These are phyloP conservation scores for Tothia fuscella DNA, from an alignment of 2,329 filamentous ascomycete species.

Conservation along the genomic window DNA sequence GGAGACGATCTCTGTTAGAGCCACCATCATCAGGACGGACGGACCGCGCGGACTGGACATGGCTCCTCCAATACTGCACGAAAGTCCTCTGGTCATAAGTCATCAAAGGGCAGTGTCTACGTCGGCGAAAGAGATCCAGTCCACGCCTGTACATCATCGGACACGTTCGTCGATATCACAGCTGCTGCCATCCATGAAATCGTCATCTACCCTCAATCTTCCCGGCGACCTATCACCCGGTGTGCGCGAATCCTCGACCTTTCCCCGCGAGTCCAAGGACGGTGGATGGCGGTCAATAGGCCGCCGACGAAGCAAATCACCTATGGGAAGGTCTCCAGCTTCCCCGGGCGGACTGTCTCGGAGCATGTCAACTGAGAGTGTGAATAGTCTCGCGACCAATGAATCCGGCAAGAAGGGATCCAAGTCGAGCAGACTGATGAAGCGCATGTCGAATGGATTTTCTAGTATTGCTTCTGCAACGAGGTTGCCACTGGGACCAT, in stretches of 20 bases:
- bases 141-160: not conserved
- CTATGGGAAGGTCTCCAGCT: too few relatives aligned
- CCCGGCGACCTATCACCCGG: too few relatives aligned
- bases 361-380: slow-evolving; percentile 4
- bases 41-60: not conserved
- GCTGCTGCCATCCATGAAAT: too few relatives aligned
- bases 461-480: slow-evolving; percentile 25
- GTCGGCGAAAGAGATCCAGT: not conserved
- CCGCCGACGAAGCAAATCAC: too few relatives aligned
- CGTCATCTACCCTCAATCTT: too few relatives aligned
- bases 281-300: too few relatives aligned
- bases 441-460: slow-evolving; percentile 51
- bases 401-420: slow-evolving; percentile 43
- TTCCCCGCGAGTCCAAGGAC: too few relatives aligned
- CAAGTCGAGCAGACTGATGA: slow-evolving; percentile 50
- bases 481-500: not conserved
- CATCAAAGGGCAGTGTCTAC: not conserved
- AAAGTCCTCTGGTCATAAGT: not conserved
- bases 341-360: too few relatives aligned
- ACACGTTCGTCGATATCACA: slow-evolving; percentile 4
- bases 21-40: slow-evolving; percentile 9
- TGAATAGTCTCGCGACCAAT: slow-evolving; percentile 14
- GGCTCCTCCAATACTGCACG: not conserved
- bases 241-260: too few relatives aligned
- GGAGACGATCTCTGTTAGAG: slow-evolving; percentile 8